phyloP scores from a whole-genome alignment of 352 stramenopile species.

The Pythium scleroteichum region DNA sequence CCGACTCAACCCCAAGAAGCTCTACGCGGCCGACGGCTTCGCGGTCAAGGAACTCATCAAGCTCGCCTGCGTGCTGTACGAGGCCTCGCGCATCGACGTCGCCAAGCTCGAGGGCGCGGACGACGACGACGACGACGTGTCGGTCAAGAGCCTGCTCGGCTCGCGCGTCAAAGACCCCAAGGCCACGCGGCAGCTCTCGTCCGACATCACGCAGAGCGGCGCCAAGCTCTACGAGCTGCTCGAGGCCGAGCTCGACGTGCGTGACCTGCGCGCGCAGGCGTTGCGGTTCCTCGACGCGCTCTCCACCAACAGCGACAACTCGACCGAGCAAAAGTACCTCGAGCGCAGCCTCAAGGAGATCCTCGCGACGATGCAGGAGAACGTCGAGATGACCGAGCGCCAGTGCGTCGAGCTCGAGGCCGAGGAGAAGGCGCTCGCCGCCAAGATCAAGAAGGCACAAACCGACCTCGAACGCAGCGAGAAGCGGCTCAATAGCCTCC shows the following conservation, averaged over 20 bases:
- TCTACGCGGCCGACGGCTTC: slow-evolving; percentile 95
- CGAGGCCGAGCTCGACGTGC: slow-evolving; percentile 88
- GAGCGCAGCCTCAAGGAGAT: slow-evolving; percentile 83
- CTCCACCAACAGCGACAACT: slow-evolving; percentile 83
- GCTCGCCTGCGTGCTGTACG: slow-evolving; percentile 92
- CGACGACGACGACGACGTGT: slow-evolving; percentile 77
- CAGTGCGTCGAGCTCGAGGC: slow-evolving; percentile 91
- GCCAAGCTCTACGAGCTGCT: slow-evolving; percentile 93
- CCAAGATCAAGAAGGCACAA: slow-evolving; percentile 95
- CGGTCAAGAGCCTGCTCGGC: slow-evolving; percentile 65
- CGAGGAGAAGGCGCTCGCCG: slow-evolving; percentile 89
- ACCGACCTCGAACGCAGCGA: slow-evolving; percentile 95
- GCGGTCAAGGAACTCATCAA: slow-evolving; percentile 95
- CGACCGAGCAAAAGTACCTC: slow-evolving; percentile 86
- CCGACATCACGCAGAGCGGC: slow-evolving; percentile 93
- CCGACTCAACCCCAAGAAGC: slow-evolving; percentile 92
- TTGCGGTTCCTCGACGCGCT: slow-evolving; percentile 93
- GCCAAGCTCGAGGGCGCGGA: slow-evolving; percentile 45
- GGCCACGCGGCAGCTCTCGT: slow-evolving; percentile 87
- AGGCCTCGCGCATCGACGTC: slow-evolving; percentile 78
- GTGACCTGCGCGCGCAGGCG: slow-evolving; percentile 73
- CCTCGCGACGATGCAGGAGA: slow-evolving; percentile 79
- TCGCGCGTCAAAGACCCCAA: slow-evolving; percentile 89
- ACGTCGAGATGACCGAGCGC: slow-evolving; percentile 82
- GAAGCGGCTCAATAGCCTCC: slow-evolving; percentile 92